A percentile compares a stretch with the other conserved stretches of the same genome.
phyloP scores from a whole-genome alignment of 257 asterid species.

The Forsythia suspensa region DNA sequence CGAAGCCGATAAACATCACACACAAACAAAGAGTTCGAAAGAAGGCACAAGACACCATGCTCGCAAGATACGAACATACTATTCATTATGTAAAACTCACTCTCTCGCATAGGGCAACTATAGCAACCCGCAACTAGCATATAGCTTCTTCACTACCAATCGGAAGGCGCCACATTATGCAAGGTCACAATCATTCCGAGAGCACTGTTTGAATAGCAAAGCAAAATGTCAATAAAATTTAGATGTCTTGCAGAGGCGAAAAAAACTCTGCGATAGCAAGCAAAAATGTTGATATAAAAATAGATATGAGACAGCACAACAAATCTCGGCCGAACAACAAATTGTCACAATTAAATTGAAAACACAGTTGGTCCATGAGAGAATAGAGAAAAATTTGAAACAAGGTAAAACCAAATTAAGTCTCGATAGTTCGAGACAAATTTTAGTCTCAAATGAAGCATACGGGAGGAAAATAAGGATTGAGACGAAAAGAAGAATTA shows the following conservation, averaged over 20 bases:
- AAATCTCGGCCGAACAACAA: neutral
- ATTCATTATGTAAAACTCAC: slow-evolving; percentile 4
- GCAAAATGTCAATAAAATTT: neutral
- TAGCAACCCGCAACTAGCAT: neutral
- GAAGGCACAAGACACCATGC: neutral
- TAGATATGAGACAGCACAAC: neutral
- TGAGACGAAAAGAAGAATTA: neutral
- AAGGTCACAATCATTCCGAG: neutral
- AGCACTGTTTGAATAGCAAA: neutral
- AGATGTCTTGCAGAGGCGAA: neutral
- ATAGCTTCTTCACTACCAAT: slow-evolving; percentile 1
- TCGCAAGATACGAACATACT: neutral
- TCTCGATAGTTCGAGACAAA: neutral
- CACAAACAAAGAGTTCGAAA: neutral
- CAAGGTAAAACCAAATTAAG: neutral
- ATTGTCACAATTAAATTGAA: neutral
- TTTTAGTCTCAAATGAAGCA: neutral
- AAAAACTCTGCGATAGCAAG: slow-evolving; percentile 24
- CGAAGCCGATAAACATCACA: neutral
- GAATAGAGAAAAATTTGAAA: neutral
- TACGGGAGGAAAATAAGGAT: neutral
- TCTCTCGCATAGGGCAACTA: neutral
- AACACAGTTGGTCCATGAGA: neutral
- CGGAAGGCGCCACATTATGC: slow-evolving; percentile 2
- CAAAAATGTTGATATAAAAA: slow-evolving; percentile 3